These are phyloP conservation scores for Silene latifolia DNA, from an alignment of 148 eudicot genomes.

Conservation along the genomic window DNA sequence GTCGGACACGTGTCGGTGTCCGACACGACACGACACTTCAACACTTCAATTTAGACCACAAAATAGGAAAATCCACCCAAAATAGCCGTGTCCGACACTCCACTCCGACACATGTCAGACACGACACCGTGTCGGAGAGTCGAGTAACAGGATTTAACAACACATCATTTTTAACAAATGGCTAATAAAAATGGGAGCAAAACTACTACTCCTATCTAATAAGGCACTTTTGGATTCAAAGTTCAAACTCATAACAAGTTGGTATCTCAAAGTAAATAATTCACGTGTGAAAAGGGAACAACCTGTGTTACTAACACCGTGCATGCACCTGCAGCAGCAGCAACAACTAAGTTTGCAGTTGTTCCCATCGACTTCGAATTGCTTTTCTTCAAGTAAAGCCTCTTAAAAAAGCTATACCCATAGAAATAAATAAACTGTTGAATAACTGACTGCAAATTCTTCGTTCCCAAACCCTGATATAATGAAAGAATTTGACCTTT, in stretches of 20 bases:
- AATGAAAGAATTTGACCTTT: slow-evolving; percentile 65
- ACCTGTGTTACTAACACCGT: slow-evolving; percentile 85
- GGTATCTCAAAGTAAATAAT: background rate
- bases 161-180: too few species aligned
- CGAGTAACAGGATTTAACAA: too few species aligned
- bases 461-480: slow-evolving; percentile 91
- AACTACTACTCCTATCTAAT: too few species aligned
- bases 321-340: slow-evolving; percentile 90
- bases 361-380: slow-evolving; percentile 76
- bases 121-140: too few species aligned
- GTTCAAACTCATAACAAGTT: background rate
- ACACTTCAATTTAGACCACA: too few species aligned
- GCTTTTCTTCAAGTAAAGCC: slow-evolving; percentile 68
- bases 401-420: slow-evolving; percentile 88
- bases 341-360: slow-evolving; percentile 72
- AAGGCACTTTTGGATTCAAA: too few species aligned
- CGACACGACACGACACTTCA: too few species aligned
- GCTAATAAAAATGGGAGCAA: too few species aligned
- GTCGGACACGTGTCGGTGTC: too few species aligned
- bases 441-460: slow-evolving; percentile 84
- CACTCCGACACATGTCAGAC: too few species aligned
- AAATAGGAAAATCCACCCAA: too few species aligned
- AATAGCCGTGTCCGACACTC: too few species aligned
- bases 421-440: slow-evolving; percentile 84
- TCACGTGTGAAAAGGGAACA: slow-evolving; percentile 9